A percentile compares a stretch with the other conserved stretches of the same genome.
These are phyloP conservation scores for Blepharisma undulans DNA, from an alignment of 169 alveolate genomes.

Conservation along the genomic window DNA sequence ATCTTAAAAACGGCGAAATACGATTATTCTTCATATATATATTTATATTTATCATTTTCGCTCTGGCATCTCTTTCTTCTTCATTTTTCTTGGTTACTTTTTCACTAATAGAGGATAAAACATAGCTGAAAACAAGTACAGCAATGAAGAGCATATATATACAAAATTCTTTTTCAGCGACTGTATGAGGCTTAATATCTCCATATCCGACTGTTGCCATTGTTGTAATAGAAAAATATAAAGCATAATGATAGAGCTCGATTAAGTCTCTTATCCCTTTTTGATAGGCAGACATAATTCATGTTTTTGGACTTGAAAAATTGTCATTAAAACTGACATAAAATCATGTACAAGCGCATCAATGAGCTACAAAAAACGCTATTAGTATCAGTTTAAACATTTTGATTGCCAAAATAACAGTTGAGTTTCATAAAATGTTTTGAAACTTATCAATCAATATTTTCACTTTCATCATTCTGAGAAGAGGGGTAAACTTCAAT, in stretches of 20 bases:
- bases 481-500: too few relatives aligned
- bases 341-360: conserved; percentile 56
- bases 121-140: conserved; percentile 60
- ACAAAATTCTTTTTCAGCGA: conserved; percentile 38
- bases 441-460: too few relatives aligned
- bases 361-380: conserved; percentile 53
- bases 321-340: background rate
- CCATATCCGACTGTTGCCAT: conserved; percentile 53
- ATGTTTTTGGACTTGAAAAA: too few relatives aligned
- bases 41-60: conserved; percentile 43
- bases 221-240: conserved; percentile 35
- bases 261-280: too few relatives aligned
- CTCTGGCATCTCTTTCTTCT: too few relatives aligned
- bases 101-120: too few relatives aligned
- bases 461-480: too few relatives aligned
- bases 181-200: conserved; percentile 36
- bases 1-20: conserved; percentile 59
- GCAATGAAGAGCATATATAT: conserved; percentile 61
- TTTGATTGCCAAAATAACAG: conserved; percentile 33
- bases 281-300: background rate
- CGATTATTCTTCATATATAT: conserved; percentile 56
- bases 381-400: background rate
- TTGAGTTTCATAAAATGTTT: too few relatives aligned
- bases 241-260: background rate
- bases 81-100: too few relatives aligned